A percentile compares a stretch with the other conserved stretches of the same genome.
Conservation (phyloP, 2,329 filamentous ascomycete species). For the Colletotrichum sidae region DNA sequence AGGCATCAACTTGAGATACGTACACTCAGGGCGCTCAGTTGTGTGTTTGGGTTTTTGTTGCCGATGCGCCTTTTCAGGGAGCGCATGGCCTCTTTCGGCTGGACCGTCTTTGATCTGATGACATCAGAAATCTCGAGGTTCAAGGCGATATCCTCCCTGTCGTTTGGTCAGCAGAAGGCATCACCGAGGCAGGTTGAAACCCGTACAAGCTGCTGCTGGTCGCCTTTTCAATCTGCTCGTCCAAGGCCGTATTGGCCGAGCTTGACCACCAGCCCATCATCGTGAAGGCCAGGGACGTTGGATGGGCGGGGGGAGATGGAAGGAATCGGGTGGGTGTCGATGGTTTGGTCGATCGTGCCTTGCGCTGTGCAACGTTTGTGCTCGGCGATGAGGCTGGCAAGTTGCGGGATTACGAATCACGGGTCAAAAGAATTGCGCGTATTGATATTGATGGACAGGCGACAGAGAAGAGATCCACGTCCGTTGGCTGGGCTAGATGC, state of each 20-base stretch:
- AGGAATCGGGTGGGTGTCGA: conserved; percentile 20
- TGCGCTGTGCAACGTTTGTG: too few species aligned
- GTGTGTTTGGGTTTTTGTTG: conserved; percentile 97
- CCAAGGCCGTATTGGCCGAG: conserved; percentile 88
- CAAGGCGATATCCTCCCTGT: conserved; percentile 92
- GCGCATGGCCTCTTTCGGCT: conserved; percentile 98
- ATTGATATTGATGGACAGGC: conserved; percentile 27
- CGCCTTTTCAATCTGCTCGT: conserved; percentile 96
- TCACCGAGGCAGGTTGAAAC: conserved; percentile 21
- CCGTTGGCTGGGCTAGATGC: not conserved
- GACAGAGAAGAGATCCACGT: conserved; percentile 7
- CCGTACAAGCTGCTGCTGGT: conserved; percentile 92
- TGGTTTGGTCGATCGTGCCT: not conserved
- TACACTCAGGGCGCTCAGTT: conserved; percentile 94
- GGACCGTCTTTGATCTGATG: conserved; percentile 96
- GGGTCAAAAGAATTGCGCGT: conserved; percentile 24
- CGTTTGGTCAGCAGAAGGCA: conserved; percentile 40
- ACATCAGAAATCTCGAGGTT: conserved; percentile 98
- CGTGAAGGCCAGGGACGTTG: conserved; percentile 43
- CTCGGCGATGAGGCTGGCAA: not conserved
- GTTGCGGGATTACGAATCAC: conserved; percentile 18
- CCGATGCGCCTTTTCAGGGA: conserved; percentile 93
- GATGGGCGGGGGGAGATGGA: conserved; percentile 19
- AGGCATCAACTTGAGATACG: conserved; percentile 39
- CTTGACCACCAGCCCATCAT: conserved; percentile 98